These are phyloP conservation scores for Aspergillus aculeatinus DNA, from an alignment of 2,329 filamentous ascomycete species.

Conservation along the genomic window DNA sequence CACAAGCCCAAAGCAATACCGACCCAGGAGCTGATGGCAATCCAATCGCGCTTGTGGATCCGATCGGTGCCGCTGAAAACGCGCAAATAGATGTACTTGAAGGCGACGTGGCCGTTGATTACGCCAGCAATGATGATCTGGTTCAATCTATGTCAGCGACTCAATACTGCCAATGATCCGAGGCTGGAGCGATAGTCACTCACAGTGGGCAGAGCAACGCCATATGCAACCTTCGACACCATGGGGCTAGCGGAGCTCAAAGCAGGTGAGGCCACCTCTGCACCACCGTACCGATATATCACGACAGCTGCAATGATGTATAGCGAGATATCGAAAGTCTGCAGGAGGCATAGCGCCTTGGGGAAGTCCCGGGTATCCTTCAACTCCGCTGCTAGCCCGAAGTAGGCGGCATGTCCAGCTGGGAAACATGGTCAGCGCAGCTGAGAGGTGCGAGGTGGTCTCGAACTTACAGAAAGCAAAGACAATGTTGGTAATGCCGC, in stretches of 20 bases:
- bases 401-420: conserved; percentile 66
- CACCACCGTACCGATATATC: conserved; percentile 67
- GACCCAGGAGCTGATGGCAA: conserved; percentile 59
- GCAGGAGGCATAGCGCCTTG: conserved; percentile 63
- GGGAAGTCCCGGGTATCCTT: conserved; percentile 60
- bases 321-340: conserved; percentile 58
- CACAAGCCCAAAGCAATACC: conserved; percentile 57
- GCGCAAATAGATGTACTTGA: conserved; percentile 65
- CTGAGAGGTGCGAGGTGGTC: conserved; percentile 38
- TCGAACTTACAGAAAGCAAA: conserved; percentile 62
- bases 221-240: conserved; percentile 65
- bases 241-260: conserved; percentile 60
- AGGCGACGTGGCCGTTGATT: conserved; percentile 66
- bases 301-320: conserved; percentile 67
- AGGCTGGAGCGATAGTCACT: conserved; percentile 8
- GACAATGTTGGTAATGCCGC: conserved; percentile 66
- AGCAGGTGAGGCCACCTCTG: conserved; percentile 62
- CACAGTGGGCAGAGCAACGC: conserved; percentile 64
- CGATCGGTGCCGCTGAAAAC: conserved; percentile 61
- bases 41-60: conserved; percentile 51
- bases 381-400: conserved; percentile 65
- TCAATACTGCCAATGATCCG: neutral
- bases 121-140: conserved; percentile 68
- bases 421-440: conserved; percentile 55
- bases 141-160: neutral